These are phyloP conservation scores for Sporothrix euskadiensis DNA, from an alignment of 2,329 filamentous ascomycete genomes.

Conservation along the genomic window DNA sequence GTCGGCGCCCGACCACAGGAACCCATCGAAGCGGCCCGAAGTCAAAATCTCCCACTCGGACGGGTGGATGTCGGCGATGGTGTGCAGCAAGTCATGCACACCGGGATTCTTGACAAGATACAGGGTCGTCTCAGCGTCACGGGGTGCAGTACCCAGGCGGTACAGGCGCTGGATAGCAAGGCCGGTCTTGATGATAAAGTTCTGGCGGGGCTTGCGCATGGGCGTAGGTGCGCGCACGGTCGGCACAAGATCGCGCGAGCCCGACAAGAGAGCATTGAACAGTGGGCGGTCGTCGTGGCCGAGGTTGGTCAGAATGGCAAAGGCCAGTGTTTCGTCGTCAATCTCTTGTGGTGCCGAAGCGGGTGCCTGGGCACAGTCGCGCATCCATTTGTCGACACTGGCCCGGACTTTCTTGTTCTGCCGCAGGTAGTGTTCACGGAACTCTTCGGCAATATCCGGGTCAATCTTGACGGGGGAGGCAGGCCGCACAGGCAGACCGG, in stretches of 20 bases:
- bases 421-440: slow-evolving; percentile 85
- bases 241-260: slow-evolving; percentile 57
- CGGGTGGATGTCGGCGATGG: slow-evolving; percentile 80
- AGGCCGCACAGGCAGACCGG: slow-evolving; percentile 51
- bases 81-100: slow-evolving; percentile 83
- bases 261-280: slow-evolving; percentile 77
- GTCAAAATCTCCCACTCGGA: slow-evolving; percentile 97
- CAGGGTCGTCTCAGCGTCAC: slow-evolving; percentile 82
- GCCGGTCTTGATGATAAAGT: slow-evolving; percentile 73
- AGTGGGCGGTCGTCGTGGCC: slow-evolving; percentile 72
- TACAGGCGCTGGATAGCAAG: slow-evolving; percentile 84
- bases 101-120: slow-evolving; percentile 81
- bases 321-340: slow-evolving; percentile 89
- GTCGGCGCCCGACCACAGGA: slow-evolving; percentile 90
- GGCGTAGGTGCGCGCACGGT: slow-evolving; percentile 68
- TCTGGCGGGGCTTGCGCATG: slow-evolving; percentile 63
- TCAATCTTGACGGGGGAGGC: slow-evolving; percentile 73
- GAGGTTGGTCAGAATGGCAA: slow-evolving; percentile 89
- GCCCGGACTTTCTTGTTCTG: slow-evolving; percentile 90
- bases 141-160: slow-evolving; percentile 68
- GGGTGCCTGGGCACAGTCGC: slow-evolving; percentile 71
- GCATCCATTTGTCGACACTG: slow-evolving; percentile 90
- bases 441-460: slow-evolving; percentile 91
- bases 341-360: slow-evolving; percentile 81
- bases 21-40: slow-evolving; percentile 92